phyloP scores from a whole-genome alignment of 768 basidiomycete species.

The Rubroboletus satanas region DNA sequence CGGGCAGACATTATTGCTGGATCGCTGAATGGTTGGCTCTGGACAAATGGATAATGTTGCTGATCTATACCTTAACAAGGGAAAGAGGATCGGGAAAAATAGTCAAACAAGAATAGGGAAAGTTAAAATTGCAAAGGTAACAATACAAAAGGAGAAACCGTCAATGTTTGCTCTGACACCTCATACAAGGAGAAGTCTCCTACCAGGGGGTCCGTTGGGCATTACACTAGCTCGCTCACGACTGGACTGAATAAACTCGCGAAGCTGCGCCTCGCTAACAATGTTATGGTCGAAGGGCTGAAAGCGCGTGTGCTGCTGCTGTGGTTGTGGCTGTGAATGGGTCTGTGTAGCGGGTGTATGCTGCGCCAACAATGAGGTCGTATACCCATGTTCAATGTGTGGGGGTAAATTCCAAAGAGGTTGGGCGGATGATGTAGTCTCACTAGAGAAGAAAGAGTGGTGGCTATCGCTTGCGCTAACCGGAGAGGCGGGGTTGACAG shows the following conservation, averaged over 20 bases:
- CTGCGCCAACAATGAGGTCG: conserved; percentile 47
- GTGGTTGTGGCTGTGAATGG: conserved; percentile 35
- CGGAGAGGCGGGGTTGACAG: conserved; percentile 54
- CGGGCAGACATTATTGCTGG: conserved; percentile 80
- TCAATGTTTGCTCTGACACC: conserved; percentile 30
- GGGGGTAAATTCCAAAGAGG: conserved; percentile 44
- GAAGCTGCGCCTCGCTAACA: conserved; percentile 72
- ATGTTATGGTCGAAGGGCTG: conserved; percentile 51
- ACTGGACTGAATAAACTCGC: conserved; percentile 71
- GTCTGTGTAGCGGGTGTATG: conserved; percentile 39
- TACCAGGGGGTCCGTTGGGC: conserved; percentile 42
- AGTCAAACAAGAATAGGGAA: conserved; percentile 5
- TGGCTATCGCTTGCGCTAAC: conserved; percentile 48
- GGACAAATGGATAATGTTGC: conserved; percentile 33
- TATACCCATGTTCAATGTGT: conserved; percentile 41
- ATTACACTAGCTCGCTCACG: conserved; percentile 48
- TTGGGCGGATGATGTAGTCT: conserved; percentile 35
- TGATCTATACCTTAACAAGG: conserved; percentile 33
- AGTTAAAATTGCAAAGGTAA: conserved; percentile 23
- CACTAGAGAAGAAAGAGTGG: conserved; percentile 45
- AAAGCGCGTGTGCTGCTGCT: conserved; percentile 40
- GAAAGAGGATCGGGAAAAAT: conserved; percentile 13
- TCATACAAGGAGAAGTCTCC: conserved; percentile 44
- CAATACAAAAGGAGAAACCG: conserved; percentile 27
- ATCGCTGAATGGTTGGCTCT: conserved; percentile 56